Percentiles rank a stretch among this genome's conserved stretches.
Conservation (phyloP, 2,329 filamentous ascomycete species). For the Thielaviopsis punctulata region DNA sequence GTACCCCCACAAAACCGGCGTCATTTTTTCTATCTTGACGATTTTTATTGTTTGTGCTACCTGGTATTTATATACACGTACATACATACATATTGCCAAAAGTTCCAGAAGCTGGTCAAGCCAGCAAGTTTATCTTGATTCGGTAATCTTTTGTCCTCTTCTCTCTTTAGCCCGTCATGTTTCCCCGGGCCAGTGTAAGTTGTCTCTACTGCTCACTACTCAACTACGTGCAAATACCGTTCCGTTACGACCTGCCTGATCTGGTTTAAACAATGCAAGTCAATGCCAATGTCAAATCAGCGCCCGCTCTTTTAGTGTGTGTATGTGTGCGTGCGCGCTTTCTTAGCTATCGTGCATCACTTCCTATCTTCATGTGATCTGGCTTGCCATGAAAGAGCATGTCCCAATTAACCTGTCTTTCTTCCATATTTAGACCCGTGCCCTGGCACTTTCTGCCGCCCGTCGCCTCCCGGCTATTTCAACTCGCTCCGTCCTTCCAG, state of each 20-base stretch:
- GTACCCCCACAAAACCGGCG: not conserved
- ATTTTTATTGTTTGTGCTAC: not conserved
- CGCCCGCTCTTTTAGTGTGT: too few relatives aligned
- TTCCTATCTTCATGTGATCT: not conserved
- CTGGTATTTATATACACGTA: not conserved
- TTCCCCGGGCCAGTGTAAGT: slow-evolving; percentile 12
- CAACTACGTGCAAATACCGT: not conserved
- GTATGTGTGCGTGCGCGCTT: too few relatives aligned
- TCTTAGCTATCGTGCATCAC: not conserved
- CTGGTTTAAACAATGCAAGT: slow-evolving; percentile 2
- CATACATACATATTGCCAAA: too few relatives aligned
- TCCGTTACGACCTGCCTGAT: slow-evolving; percentile 6
- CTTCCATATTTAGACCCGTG: slow-evolving; percentile 1
- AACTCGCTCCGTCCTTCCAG: not conserved
- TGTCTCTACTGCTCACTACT: not conserved
- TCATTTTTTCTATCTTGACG: not conserved
- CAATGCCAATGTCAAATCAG: not conserved
- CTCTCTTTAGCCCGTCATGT: not conserved
- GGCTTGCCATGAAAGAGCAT: not conserved
- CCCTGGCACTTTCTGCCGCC: slow-evolving; percentile 7
- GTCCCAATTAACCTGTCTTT: not conserved
- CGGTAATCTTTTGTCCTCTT: not conserved
- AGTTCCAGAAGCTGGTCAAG: not conserved
- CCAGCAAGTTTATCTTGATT: not conserved
- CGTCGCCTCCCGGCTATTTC: not conserved